Conservation (phyloP, 2,329 filamentous ascomycete genomes). For the Colletotrichum abscissum region DNA sequence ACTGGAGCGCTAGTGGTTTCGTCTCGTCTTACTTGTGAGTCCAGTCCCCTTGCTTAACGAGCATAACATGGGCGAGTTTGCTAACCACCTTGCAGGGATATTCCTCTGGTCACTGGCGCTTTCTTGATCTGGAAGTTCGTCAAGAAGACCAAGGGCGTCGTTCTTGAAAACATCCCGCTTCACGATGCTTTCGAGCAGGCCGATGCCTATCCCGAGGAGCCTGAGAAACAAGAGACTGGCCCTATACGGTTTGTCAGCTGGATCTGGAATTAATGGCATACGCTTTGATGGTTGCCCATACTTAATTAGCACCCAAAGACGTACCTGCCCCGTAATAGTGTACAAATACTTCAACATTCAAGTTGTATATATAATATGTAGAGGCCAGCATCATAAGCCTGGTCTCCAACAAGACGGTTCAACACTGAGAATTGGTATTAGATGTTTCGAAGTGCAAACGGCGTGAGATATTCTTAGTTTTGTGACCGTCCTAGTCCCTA, state of each 20-base stretch:
- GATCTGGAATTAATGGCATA: slow-evolving; percentile 47
- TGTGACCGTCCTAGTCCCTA: not conserved
- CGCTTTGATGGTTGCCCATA: not conserved
- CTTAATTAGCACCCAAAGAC: not conserved
- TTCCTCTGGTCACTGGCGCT: slow-evolving; percentile 66
- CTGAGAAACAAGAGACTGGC: slow-evolving; percentile 41
- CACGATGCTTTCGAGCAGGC: slow-evolving; percentile 62
- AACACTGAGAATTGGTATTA: not conserved
- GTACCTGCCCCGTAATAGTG: not conserved
- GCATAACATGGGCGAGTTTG: not conserved
- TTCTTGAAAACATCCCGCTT: slow-evolving; percentile 63
- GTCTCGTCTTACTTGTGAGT: slow-evolving; percentile 74
- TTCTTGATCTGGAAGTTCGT: slow-evolving; percentile 74
- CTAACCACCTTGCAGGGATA: slow-evolving; percentile 57
- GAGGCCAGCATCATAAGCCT: not conserved
- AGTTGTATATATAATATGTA: not conserved
- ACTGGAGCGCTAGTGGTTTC: slow-evolving; percentile 69
- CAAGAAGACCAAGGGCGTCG: slow-evolving; percentile 69
- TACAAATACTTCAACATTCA: slow-evolving; percentile 20
- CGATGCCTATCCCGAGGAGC: slow-evolving; percentile 47
- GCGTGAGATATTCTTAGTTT: not conserved
- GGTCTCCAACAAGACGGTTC: not conserved
- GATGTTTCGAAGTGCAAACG: not conserved
- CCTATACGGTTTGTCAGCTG: slow-evolving; percentile 46
- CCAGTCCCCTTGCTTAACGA: not conserved